A percentile compares a stretch with the other conserved stretches of the same genome.
phyloP scores from a whole-genome alignment of 2,329 filamentous ascomycete species.

The Byssochlamys sp. region DNA sequence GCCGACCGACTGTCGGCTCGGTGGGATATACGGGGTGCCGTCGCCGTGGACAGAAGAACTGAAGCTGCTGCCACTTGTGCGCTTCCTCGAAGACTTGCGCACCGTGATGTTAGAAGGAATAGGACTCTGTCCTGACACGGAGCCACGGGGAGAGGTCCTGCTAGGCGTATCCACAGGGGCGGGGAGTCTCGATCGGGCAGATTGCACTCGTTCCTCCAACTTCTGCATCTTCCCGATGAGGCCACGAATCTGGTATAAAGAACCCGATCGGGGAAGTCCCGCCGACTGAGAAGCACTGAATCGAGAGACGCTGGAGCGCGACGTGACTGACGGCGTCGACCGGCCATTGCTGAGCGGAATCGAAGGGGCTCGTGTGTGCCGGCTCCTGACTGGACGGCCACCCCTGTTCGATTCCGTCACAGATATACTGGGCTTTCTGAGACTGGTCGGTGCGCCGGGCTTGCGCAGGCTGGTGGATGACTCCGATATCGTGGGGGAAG shows the following conservation, averaged over 20 bases:
- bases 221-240: slow-evolving; percentile 96
- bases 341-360: slow-evolving; percentile 42
- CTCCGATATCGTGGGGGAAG: slow-evolving; percentile 89
- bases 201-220: slow-evolving; percentile 85
- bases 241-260: slow-evolving; percentile 82
- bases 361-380: slow-evolving; percentile 51
- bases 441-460: slow-evolving; percentile 39
- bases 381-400: slow-evolving; percentile 43
- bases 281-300: slow-evolving; percentile 12
- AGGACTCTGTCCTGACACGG: slow-evolving; percentile 37
- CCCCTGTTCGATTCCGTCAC: slow-evolving; percentile 42
- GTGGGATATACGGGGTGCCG: slow-evolving; percentile 27
- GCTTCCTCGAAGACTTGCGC: slow-evolving; percentile 35
- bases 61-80: slow-evolving; percentile 34
- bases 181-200: slow-evolving; percentile 80
- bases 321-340: slow-evolving; percentile 36
- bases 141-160: slow-evolving; percentile 62
- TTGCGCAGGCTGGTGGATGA: slow-evolving; percentile 55
- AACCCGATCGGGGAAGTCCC: slow-evolving; percentile 52
- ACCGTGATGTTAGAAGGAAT: slow-evolving; percentile 50
- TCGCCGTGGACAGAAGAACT: slow-evolving; percentile 29
- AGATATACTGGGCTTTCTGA: slow-evolving; percentile 34
- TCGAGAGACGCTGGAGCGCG: slow-evolving; percentile 26
- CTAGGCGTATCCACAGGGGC: slow-evolving; percentile 70
- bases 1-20: slow-evolving; percentile 41